These are phyloP conservation scores for Circinella umbellata DNA, from an alignment of 371 early-diverging fungal genomes.

Conservation along the genomic window DNA sequence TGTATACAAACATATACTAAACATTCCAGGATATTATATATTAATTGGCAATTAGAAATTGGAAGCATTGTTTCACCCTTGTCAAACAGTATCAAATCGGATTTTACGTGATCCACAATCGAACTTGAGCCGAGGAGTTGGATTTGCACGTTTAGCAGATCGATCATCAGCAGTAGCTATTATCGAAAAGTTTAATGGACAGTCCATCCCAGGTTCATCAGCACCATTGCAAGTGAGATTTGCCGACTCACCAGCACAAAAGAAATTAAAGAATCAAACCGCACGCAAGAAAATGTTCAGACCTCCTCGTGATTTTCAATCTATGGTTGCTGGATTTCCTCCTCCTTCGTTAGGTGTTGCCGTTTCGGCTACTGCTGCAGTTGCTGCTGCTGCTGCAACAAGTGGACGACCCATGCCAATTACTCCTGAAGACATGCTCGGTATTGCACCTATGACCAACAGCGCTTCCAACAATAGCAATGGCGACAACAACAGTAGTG, in stretches of 20 bases:
- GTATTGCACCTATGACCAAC: conserved; percentile 30
- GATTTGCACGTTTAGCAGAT: conserved; percentile 80
- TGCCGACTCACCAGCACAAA: conserved; percentile 82
- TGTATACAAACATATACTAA: not conserved
- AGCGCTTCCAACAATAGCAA: not conserved
- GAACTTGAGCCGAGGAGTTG: conserved; percentile 72
- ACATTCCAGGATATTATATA: too few species aligned
- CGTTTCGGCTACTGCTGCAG: conserved; percentile 12
- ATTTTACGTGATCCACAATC: conserved; percentile 70
- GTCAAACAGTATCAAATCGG: conserved; percentile 69
- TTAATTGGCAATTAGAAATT: conserved; percentile 43
- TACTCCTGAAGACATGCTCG: conserved; percentile 55
- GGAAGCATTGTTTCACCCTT: conserved; percentile 67
- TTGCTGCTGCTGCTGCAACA: conserved; percentile 5
- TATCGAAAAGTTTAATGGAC: conserved; percentile 72
- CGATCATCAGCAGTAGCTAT: conserved; percentile 68
- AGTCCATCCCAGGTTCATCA: conserved; percentile 59
- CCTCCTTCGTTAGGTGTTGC: conserved; percentile 13
- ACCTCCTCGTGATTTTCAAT: conserved; percentile 44
- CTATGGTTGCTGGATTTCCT: conserved; percentile 38
- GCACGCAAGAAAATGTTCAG: conserved; percentile 30
- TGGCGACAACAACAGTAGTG: not conserved
- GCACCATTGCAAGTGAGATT: conserved; percentile 81
- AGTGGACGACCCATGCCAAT: conserved; percentile 39
- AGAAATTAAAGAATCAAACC: conserved; percentile 66